Percentiles rank a stretch among this genome's conserved stretches.
Evolutionary conservation across 345 rosid genomes (phyloP).

Genomic region (Corchorus capsularis): DNA sequence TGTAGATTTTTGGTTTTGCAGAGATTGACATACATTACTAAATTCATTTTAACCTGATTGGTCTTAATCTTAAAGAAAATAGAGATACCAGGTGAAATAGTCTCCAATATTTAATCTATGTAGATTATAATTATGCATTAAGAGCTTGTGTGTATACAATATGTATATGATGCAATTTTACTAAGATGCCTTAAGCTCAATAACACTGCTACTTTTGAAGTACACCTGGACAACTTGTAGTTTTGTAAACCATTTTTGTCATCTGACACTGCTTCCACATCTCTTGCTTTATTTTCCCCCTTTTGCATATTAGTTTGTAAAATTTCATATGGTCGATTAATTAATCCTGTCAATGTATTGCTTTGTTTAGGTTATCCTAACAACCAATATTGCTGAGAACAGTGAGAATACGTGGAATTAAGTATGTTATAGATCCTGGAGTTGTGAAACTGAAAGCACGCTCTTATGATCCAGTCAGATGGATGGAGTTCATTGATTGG

Average conservation of each 20-base stretch:
- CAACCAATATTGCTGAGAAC: constrained; percentile 99
- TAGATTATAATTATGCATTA: not conserved
- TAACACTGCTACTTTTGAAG: not conserved
- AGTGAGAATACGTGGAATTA: constrained; percentile 89
- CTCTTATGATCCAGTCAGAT: constrained; percentile 74
- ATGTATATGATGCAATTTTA: not conserved
- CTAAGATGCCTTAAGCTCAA: constrained; percentile 1
- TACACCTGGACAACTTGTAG: not conserved
- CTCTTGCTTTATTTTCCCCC: not conserved
- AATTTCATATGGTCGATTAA: not conserved
- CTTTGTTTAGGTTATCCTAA: constrained; percentile 66
- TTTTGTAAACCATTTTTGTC: not conserved
- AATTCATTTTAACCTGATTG: not conserved
- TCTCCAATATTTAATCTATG: not conserved
- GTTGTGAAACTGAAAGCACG: constrained; percentile 89
- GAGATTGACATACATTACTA: not conserved
- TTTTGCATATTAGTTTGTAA: too few relatives aligned
- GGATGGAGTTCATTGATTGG: constrained; percentile 77
- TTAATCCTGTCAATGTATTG: constrained; percentile 16
- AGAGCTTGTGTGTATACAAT: not conserved
- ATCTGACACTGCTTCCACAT: not conserved
- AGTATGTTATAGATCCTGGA: constrained; percentile 93
- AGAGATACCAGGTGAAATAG: not conserved
- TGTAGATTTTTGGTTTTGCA: not conserved
- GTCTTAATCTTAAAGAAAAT: not conserved